Percentiles rank a stretch among this genome's conserved stretches.
Evolutionary conservation across 2,329 filamentous ascomycete species (phyloP).

Genomic region (Herpotrichia juniperi): DNA sequence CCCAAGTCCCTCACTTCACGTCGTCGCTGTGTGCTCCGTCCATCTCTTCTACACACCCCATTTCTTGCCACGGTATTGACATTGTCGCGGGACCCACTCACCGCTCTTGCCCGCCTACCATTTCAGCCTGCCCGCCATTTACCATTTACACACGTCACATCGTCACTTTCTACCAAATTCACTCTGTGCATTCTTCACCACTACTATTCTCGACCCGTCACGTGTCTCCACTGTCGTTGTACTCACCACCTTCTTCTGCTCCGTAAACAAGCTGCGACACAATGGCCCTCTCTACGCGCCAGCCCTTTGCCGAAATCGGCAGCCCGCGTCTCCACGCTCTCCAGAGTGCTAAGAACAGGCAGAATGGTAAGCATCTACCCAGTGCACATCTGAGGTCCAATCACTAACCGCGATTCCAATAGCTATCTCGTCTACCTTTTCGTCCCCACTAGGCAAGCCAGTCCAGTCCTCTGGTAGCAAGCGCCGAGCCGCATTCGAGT

Average conservation of each 20-base stretch:
- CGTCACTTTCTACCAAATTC: neutral
- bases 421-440: slow-evolving; percentile 42
- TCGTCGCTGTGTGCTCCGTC: neutral
- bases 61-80: slow-evolving; percentile 7
- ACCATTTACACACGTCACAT: too few relatives aligned
- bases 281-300: slow-evolving; percentile 60
- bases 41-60: neutral
- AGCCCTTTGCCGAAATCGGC: slow-evolving; percentile 78
- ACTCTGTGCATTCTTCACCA: neutral
- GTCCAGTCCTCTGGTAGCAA: slow-evolving; percentile 48
- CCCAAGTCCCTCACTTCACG: slow-evolving; percentile 13
- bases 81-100: slow-evolving; percentile 13
- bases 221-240: neutral
- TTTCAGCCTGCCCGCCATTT: slow-evolving; percentile 1
- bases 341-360: slow-evolving; percentile 78
- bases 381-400: neutral
- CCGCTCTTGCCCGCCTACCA: neutral
- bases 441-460: slow-evolving; percentile 38
- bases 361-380: slow-evolving; percentile 58
- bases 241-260: neutral
- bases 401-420: slow-evolving; percentile 26
- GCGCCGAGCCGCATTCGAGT: slow-evolving; percentile 52
- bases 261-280: slow-evolving; percentile 5
- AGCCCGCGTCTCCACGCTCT: slow-evolving; percentile 72
- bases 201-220: neutral